Percentiles rank a stretch among this genome's conserved stretches.
These are phyloP conservation scores for Chrysopogon serrulatus DNA, from an alignment of 176 grass and related monocot genomes.

Conservation along the genomic window DNA sequence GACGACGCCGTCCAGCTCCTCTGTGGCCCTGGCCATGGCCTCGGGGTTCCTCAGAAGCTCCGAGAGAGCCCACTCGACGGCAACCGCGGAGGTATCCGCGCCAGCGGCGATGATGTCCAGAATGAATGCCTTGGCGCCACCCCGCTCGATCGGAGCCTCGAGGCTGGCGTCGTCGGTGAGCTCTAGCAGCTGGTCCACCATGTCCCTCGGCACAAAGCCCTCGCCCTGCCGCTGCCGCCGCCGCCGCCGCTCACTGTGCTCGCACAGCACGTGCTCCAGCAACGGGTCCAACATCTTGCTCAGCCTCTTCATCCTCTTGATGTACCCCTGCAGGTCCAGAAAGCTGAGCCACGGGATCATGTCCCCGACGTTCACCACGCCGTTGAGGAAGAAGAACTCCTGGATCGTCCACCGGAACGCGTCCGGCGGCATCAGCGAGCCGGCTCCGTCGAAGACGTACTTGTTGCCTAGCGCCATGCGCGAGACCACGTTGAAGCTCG, in stretches of 20 bases:
- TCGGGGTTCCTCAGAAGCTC: slow-evolving; percentile 38
- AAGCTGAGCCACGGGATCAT: background rate
- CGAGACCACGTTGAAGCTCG: too few species aligned
- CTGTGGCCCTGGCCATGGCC: slow-evolving; percentile 37
- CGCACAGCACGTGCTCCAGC: background rate
- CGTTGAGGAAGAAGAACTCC: background rate
- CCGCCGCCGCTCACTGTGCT: background rate
- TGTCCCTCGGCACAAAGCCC: background rate
- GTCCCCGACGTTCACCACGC: background rate
- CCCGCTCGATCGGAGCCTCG: background rate
- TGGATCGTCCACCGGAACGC: background rate
- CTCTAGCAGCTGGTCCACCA: background rate
- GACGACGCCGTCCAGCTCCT: slow-evolving; percentile 47
- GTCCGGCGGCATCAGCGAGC: background rate
- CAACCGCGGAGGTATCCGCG: slow-evolving; percentile 36
- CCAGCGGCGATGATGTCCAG: slow-evolving; percentile 40
- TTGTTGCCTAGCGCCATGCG: too few species aligned
- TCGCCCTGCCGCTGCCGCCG: background rate
- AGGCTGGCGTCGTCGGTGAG: background rate
- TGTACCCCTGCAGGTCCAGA: background rate
- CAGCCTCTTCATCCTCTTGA: background rate
- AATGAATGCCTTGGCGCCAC: background rate
- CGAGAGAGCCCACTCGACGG: slow-evolving; percentile 39
- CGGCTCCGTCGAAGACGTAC: too few species aligned
- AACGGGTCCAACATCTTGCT: background rate